Conservation (phyloP, 2,329 filamentous ascomycete species). For the Dothiorella sarmentorum region DNA sequence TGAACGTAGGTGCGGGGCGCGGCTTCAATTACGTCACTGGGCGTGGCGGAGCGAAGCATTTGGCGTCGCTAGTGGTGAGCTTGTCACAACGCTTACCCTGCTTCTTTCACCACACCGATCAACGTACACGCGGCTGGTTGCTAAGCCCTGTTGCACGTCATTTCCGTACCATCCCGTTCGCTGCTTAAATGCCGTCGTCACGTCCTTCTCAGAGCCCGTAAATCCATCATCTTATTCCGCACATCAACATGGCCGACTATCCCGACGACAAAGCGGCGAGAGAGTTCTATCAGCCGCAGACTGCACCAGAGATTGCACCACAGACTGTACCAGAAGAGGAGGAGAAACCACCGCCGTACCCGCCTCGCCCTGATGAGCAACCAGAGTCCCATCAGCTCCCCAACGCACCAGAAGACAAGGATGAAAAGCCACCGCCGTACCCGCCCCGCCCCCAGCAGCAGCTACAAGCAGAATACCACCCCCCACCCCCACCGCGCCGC, state of each 20-base stretch:
- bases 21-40: neutral
- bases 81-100: slow-evolving; percentile 6
- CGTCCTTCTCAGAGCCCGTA: too few relatives aligned
- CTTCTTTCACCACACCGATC: neutral
- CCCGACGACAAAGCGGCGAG: neutral
- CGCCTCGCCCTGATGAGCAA: neutral
- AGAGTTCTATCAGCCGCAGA: neutral
- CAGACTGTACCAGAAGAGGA: neutral
- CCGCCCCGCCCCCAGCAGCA: slow-evolving; percentile 2
- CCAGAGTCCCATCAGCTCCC: neutral
- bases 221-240: neutral
- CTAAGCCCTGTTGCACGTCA: too few relatives aligned
- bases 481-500: slow-evolving; percentile 19
- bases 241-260: neutral
- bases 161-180: too few relatives aligned
- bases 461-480: neutral
- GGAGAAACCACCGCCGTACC: neutral
- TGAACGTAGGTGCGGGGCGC: too few relatives aligned
- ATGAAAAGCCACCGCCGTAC: slow-evolving; percentile 3
- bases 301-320: too few relatives aligned
- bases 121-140: neutral
- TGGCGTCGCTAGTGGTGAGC: neutral
- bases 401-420: neutral
- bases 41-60: neutral
- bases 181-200: too few relatives aligned